Evolutionary conservation across 2,329 filamentous ascomycete genomes (phyloP).

Genomic region (Parastagonospora nodorum): DNA sequence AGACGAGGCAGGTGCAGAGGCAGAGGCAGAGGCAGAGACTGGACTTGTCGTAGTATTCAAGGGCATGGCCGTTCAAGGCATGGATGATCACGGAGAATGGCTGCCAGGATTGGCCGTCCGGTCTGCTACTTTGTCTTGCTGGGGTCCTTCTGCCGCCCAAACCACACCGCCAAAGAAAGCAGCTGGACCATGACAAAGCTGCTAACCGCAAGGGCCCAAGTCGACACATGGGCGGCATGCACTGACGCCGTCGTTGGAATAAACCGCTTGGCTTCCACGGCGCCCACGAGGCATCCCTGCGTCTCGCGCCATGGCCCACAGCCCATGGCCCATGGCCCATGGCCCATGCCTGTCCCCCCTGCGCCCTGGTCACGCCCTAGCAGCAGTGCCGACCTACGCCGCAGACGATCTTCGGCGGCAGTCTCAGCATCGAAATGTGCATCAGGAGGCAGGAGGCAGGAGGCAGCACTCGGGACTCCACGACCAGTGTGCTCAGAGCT

Average conservation of each 20-base stretch:
- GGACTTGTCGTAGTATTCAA: constrained; percentile 22
- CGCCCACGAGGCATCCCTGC: constrained; percentile 44
- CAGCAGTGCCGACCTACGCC: constrained; percentile 16
- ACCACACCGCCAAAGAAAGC: constrained; percentile 36
- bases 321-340: background rate
- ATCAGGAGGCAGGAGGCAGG: too few species aligned
- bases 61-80: constrained; percentile 40
- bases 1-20: constrained; percentile 24
- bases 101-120: constrained; percentile 37
- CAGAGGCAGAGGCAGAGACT: constrained; percentile 33
- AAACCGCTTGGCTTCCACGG: constrained; percentile 33
- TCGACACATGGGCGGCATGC: constrained; percentile 36
- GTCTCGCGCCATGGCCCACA: background rate
- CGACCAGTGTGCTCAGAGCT: too few species aligned
- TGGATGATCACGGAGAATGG: constrained; percentile 40
- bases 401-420: constrained; percentile 5
- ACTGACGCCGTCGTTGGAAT: constrained; percentile 33
- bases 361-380: constrained; percentile 2
- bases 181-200: constrained; percentile 38
- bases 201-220: constrained; percentile 19
- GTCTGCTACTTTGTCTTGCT: constrained; percentile 7
- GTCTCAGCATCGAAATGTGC: background rate
- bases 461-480: too few species aligned
- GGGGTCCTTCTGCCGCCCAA: constrained; percentile 30
- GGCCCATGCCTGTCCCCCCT: background rate